phyloP scores from a whole-genome alignment of 176 grass and related monocot genomes.

The Oryza australiensis region DNA sequence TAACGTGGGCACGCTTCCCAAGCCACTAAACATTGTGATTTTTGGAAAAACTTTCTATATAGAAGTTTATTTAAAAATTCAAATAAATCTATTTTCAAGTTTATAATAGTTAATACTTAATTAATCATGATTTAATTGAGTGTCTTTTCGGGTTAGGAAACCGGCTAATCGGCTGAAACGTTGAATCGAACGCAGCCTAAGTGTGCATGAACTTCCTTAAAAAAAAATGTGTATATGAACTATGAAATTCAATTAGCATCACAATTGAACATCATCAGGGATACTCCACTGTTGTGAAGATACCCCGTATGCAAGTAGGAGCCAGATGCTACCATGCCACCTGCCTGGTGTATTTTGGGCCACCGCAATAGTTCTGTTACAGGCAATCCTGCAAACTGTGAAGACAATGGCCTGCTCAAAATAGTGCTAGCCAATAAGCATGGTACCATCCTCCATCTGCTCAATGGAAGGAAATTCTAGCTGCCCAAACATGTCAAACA shows the following conservation, averaged over 20 bases:
- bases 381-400: neutral
- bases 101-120: too few species aligned
- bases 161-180: too few species aligned
- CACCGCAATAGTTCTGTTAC: neutral
- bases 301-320: neutral
- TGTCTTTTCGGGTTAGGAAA: too few species aligned
- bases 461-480: constrained; percentile 4
- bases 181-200: too few species aligned
- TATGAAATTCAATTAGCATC: neutral
- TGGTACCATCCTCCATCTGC: neutral
- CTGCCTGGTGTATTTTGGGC: neutral
- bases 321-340: neutral
- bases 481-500: neutral
- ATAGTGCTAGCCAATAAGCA: neutral
- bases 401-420: neutral
- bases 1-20: too few species aligned
- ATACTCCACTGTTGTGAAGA: neutral
- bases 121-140: too few species aligned
- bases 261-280: constrained; percentile 7
- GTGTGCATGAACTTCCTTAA: too few species aligned
- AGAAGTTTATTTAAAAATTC: too few species aligned
- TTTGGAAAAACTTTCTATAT: too few species aligned
- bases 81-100: too few species aligned
- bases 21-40: too few species aligned
- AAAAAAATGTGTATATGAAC: neutral